Conservation (phyloP, 495 filamentous ascomycete species). For the Parathielavia appendiculata region DNA sequence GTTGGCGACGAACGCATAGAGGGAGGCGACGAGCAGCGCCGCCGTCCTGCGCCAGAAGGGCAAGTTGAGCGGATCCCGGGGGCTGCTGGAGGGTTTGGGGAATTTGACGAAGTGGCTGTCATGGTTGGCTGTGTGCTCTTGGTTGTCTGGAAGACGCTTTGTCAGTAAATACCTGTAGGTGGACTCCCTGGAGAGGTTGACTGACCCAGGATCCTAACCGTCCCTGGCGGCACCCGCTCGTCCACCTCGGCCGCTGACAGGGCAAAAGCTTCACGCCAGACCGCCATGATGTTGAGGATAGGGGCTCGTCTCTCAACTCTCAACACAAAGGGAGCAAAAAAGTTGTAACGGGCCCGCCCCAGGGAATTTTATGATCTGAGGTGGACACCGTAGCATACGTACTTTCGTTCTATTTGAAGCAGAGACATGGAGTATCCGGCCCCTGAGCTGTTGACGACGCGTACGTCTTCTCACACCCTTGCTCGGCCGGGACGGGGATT, state of each 20-base stretch:
- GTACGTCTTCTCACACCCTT: no score
- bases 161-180: neutral
- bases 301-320: neutral
- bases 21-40: neutral
- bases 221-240: slow-evolving; percentile 1
- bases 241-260: slow-evolving; percentile 7
- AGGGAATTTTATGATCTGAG: no score
- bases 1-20: slow-evolving; percentile 6
- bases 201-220: slow-evolving; percentile 4
- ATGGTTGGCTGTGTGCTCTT: neutral
- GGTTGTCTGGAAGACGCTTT: neutral
- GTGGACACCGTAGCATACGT: no score
- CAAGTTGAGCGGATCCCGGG: slow-evolving; percentile 2
- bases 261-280: slow-evolving; percentile 3
- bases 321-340: neutral
- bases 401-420: no score
- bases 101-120: neutral
- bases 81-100: slow-evolving; percentile 2
- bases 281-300: neutral
- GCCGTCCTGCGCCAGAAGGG: neutral
- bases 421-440: no score
- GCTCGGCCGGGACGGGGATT: neutral
- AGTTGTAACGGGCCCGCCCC: no score
- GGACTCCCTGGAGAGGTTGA: neutral
- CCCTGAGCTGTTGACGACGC: no score